These are phyloP conservation scores for Onygenales sp. DNA, from an alignment of 2,329 filamentous ascomycete species.

Conservation along the genomic window DNA sequence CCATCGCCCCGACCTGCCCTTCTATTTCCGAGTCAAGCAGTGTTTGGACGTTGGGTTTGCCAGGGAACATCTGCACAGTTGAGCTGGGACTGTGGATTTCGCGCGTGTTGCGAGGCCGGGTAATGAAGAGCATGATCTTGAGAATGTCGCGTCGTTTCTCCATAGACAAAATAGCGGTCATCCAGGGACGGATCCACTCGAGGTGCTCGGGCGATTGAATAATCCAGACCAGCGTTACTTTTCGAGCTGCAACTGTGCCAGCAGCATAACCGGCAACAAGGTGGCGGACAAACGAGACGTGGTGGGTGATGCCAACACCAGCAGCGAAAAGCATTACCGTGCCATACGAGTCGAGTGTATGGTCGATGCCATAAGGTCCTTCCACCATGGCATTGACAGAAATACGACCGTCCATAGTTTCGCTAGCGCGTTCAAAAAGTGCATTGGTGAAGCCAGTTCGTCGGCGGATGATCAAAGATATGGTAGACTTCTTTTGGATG, in stretches of 20 bases:
- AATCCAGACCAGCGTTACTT: conserved; percentile 81
- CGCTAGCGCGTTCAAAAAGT: conserved; percentile 61
- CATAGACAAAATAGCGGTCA: conserved; percentile 67
- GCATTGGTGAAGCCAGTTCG: conserved; percentile 81
- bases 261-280: conserved; percentile 60
- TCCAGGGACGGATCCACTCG: conserved; percentile 88
- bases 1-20: conserved; percentile 79
- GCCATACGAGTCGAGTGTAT: conserved; percentile 84
- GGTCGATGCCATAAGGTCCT: conserved; percentile 77
- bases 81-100: conserved; percentile 67
- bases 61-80: conserved; percentile 86
- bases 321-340: conserved; percentile 85
- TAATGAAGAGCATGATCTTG: conserved; percentile 82
- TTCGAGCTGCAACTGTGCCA: conserved; percentile 68
- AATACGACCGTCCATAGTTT: conserved; percentile 44
- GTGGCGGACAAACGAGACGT: conserved; percentile 77
- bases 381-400: conserved; percentile 67
- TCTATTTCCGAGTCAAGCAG: conserved; percentile 74
- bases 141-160: conserved; percentile 73
- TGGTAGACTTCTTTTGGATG: conserved; percentile 36
- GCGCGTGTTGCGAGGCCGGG: conserved; percentile 71
- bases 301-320: conserved; percentile 90
- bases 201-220: conserved; percentile 81
- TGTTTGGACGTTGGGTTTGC: conserved; percentile 71
- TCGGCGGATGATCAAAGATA: conserved; percentile 79